Base-by-base conservation (phyloP, 2,329 filamentous ascomycete genomes). In the Chaetomiaceae sp. region DNA sequence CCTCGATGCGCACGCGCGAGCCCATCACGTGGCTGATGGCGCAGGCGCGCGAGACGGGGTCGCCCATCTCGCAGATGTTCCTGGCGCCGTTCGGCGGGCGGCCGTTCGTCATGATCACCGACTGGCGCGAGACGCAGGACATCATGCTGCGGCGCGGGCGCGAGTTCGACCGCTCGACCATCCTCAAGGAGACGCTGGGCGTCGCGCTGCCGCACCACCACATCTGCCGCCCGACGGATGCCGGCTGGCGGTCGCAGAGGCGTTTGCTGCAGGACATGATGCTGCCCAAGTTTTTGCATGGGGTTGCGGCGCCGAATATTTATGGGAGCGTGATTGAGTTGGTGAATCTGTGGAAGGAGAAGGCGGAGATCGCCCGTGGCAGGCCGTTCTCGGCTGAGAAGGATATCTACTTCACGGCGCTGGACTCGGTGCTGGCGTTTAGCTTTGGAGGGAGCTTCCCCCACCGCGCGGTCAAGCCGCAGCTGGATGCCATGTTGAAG, bases 101-200 rank as follows among this genome's bases (percentile, higher is more conserved):
- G n/a, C n/a, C n/a, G n/a, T n/a, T n/a, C n/a, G n/a, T n/a, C 64
- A 69, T 78, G 4, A 54, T 78, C 4, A 63, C 66, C 17, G 73
- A 75, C 50, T 69, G 65, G 9, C 62, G 63, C 3, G 73, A 75
- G 58, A 60, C 63, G 14, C 70, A 74, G 56, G 73, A 76, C 55
- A 66, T 77, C 38, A 65, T 75, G 21, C 60, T 70, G 5, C 67
- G 72, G 1, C 68, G 72, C 13, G 58, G 56, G 23, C 69, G 68
- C 41, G 73, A 75, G 37, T 76, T 75, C 42, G 73, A 76, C 57
- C 67, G 70, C 10, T 67, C 65, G 39, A 57, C 56, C 44, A 64
- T 66, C 56, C 66, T 69, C 27, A 48, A 53, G 6, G 61, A 65
- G 7, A 40, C 68, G 3, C 61, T 71, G 19, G 58, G 58, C 23